A percentile compares a stretch with the other conserved stretches of the same genome.
These are phyloP conservation scores for Acanthamoeba sp. DNA, from an alignment of 208 protist species.

Conservation along the genomic window DNA sequence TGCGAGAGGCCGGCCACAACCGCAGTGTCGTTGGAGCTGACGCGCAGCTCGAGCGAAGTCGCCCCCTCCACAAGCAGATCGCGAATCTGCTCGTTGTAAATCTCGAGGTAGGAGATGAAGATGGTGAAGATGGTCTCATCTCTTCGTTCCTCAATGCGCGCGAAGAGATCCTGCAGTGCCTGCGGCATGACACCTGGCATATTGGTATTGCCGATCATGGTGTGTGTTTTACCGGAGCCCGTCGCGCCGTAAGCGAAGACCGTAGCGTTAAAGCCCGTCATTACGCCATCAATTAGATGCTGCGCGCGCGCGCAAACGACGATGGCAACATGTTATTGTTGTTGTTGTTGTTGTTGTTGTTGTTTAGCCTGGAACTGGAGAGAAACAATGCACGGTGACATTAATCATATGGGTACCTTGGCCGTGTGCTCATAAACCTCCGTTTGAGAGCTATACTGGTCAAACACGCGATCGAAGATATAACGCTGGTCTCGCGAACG, in stretches of 20 bases:
- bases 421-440: slow-evolving; percentile 88
- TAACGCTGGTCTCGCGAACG: slow-evolving; percentile 54
- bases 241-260: slow-evolving; percentile 93
- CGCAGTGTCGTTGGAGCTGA: slow-evolving; percentile 81
- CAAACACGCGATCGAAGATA: slow-evolving; percentile 91
- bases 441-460: slow-evolving; percentile 83
- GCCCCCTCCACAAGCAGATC: slow-evolving; percentile 88
- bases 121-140: slow-evolving; percentile 80
- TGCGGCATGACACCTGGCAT: slow-evolving; percentile 90
- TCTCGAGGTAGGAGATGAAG: slow-evolving; percentile 89
- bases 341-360: too few relatives aligned
- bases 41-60: slow-evolving; percentile 78
- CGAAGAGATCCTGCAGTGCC: slow-evolving; percentile 90
- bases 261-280: slow-evolving; percentile 90
- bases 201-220: slow-evolving; percentile 88
- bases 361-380: too few relatives aligned
- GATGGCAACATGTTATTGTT: too few relatives aligned
- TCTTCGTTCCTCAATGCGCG: slow-evolving; percentile 80
- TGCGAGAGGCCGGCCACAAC: slow-evolving; percentile 85
- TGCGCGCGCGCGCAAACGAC: neutral
- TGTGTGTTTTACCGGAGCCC: slow-evolving; percentile 89
- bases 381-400: too few relatives aligned
- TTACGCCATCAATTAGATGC: slow-evolving; percentile 86
- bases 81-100: slow-evolving; percentile 93
- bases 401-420: slow-evolving; percentile 64